Evolutionary conservation across 495 filamentous ascomycete genomes (phyloP).

Genomic region (Extremus antarcticus): DNA sequence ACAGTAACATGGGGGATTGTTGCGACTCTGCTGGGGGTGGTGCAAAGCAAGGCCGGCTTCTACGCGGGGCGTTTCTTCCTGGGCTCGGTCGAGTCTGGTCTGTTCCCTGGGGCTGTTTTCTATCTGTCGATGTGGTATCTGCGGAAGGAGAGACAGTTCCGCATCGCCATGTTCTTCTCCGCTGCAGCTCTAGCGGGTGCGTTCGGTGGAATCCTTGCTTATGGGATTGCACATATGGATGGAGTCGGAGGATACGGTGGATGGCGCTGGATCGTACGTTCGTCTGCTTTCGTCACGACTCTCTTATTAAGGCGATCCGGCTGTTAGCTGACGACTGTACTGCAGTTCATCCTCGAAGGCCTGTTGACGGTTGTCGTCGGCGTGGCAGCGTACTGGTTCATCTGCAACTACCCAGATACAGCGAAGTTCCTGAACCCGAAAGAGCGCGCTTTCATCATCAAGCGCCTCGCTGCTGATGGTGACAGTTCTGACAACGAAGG

Average conservation of each 20-base stretch:
- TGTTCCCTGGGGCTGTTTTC: constrained; percentile 28
- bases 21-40: constrained; percentile 27
- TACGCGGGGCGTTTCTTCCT: constrained; percentile 22
- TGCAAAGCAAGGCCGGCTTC: constrained; percentile 22
- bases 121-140: constrained; percentile 26
- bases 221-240: constrained; percentile 20
- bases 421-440: constrained; percentile 21
- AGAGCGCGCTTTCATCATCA: constrained; percentile 18
- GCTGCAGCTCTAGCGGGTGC: constrained; percentile 37
- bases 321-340: neutral
- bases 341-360: constrained; percentile 26
- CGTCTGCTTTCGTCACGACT: too few relatives aligned
- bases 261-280: neutral
- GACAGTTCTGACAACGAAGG: constrained; percentile 12
- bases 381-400: constrained; percentile 22
- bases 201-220: constrained; percentile 25
- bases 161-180: constrained; percentile 27
- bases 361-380: constrained; percentile 22
- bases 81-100: constrained; percentile 25
- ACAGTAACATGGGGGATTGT: constrained; percentile 45
- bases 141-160: constrained; percentile 19
- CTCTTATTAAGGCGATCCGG: too few relatives aligned
- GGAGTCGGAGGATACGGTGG: constrained; percentile 8
- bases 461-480: constrained; percentile 22
- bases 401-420: constrained; percentile 23